phyloP scores from a whole-genome alignment of 2,329 filamentous ascomycete species.

The Chrysosporium queenslandicum region DNA sequence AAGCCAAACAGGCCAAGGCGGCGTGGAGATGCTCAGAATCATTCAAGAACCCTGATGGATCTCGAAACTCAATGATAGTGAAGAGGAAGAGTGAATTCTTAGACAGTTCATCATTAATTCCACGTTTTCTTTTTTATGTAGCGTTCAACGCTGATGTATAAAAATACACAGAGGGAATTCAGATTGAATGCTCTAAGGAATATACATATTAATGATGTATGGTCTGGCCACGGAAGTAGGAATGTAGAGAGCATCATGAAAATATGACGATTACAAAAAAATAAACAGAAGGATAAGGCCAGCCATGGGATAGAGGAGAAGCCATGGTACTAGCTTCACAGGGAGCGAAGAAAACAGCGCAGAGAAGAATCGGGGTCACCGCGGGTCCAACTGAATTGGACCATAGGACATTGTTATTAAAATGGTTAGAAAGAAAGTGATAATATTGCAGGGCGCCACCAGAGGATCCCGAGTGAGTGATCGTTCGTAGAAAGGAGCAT shows the following conservation, averaged over 20 bases:
- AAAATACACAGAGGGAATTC: constrained; percentile 8
- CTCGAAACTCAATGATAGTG: neutral
- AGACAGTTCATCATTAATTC: neutral
- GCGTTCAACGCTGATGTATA: constrained; percentile 12
- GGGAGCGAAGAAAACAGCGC: neutral
- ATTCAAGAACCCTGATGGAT: neutral
- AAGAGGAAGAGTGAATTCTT: neutral
- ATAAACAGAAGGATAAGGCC: neutral
- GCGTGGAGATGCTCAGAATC: neutral
- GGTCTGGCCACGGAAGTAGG: neutral
- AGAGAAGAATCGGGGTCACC: neutral
- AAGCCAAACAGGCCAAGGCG: neutral
- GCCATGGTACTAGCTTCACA: too few species aligned
- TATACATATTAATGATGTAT: constrained; percentile 10
- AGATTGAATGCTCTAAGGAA: neutral
- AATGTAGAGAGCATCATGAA: neutral
- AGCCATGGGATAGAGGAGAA: neutral
- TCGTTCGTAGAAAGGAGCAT: neutral
- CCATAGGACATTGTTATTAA: neutral
- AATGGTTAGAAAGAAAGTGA: too few species aligned
- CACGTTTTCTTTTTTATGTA: constrained; percentile 7
- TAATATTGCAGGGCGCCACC: neutral
- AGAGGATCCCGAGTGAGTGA: neutral
- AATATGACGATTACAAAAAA: neutral
- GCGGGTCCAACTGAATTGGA: neutral